These are phyloP conservation scores for Hanseniaspora gamundiae DNA, from an alignment of 1,139 yeast genomes.

Conservation along the genomic window DNA sequence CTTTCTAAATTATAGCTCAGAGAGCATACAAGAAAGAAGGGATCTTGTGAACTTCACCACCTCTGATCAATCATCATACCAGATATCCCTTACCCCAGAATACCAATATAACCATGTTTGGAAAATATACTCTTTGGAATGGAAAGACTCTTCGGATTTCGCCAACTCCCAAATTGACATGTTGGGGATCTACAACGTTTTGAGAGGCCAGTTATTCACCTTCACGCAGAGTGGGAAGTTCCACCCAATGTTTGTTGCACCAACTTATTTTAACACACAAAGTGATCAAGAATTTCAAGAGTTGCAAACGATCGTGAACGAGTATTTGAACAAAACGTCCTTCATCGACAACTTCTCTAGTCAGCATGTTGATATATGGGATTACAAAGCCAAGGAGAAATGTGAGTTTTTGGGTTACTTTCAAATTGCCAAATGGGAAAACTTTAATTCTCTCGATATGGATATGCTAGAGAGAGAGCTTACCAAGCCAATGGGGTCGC, in stretches of 20 bases:
- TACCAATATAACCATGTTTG: neutral
- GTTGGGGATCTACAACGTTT: neutral
- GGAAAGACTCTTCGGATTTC: neutral
- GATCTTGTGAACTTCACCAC: neutral
- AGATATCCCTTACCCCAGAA: neutral
- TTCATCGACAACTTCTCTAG: neutral
- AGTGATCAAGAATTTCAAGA: neutral
- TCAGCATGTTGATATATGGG: neutral
- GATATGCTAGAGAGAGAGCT: neutral
- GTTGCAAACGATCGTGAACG: neutral
- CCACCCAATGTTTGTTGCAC: neutral
- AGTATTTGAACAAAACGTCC: neutral
- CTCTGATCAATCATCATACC: neutral
- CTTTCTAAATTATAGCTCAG: neutral
- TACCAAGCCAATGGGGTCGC: slow-evolving; percentile 55
- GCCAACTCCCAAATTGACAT: neutral
- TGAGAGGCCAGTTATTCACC: neutral
- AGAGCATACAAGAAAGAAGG: neutral
- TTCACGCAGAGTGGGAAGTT: neutral
- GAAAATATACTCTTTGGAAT: neutral
- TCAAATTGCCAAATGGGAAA: neutral
- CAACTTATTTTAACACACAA: neutral
- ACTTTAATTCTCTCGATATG: neutral
- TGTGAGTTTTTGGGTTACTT: neutral
- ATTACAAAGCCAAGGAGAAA: neutral